Evolutionary conservation across 805 yeast species (phyloP).

Genomic region (Candida yuanshanica): DNA sequence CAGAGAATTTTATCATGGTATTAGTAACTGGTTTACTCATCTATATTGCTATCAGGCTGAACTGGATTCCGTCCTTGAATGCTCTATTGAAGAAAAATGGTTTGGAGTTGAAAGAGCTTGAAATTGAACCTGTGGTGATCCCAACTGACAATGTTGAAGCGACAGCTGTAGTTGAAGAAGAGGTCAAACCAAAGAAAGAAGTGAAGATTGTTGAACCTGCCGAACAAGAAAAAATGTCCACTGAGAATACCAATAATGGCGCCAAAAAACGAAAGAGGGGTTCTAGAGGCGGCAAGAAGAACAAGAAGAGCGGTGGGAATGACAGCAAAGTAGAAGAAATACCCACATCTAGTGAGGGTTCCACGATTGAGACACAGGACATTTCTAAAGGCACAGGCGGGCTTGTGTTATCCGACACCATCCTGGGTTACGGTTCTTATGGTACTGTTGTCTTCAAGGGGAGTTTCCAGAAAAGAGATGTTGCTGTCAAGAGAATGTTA

Average conservation of each 20-base stretch:
- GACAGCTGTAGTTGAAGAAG: background rate
- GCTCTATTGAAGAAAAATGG: conserved; percentile 29
- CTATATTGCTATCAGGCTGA: conserved; percentile 24
- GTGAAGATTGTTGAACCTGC: conserved; percentile 26
- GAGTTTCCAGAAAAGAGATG: conserved; percentile 85
- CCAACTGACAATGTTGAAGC: conserved; percentile 10
- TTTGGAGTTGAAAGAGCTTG: conserved; percentile 23
- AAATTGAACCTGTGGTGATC: conserved; percentile 1
- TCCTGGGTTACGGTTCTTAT: conserved; percentile 94
- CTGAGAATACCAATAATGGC: conserved; percentile 19
- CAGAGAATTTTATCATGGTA: conserved; percentile 38
- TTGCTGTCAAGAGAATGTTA: conserved; percentile 92
- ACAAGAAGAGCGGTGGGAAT: conserved; percentile 25
- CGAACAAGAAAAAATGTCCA: conserved; percentile 12
- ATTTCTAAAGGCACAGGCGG: conserved; percentile 22
- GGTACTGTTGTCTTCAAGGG: conserved; percentile 95
- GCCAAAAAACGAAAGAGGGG: conserved; percentile 76
- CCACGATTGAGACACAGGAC: background rate
- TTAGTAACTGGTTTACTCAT: conserved; percentile 23
- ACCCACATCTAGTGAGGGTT: background rate
- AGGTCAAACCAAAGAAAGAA: conserved; percentile 15
- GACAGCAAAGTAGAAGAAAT: background rate
- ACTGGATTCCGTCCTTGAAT: conserved; percentile 28
- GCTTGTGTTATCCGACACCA: conserved; percentile 58
- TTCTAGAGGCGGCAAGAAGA: conserved; percentile 72